phyloP scores from a whole-genome alignment of 345 rosid genomes.

The Salix purpurea region DNA sequence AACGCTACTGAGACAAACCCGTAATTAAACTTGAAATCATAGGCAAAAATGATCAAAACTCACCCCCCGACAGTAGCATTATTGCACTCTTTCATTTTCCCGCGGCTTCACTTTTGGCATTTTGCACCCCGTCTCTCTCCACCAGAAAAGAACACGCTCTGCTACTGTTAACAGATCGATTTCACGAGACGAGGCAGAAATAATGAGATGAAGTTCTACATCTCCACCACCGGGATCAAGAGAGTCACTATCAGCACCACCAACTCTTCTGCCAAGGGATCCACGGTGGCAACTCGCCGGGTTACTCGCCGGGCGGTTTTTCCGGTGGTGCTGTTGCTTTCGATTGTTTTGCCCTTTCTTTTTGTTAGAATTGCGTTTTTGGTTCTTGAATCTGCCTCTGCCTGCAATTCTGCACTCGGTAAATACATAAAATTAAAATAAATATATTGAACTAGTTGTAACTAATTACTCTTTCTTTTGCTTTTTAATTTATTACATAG shows the following conservation, averaged over 20 bases:
- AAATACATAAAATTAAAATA: neutral
- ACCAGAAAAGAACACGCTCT: neutral
- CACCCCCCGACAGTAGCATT: neutral
- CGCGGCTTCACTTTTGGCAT: conserved; percentile 46
- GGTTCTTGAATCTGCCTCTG: conserved; percentile 69
- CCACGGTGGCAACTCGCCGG: conserved; percentile 44
- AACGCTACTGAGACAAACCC: neutral
- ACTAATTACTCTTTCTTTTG: neutral
- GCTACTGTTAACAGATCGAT: neutral
- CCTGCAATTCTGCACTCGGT: conserved; percentile 59
- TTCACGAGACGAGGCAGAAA: neutral
- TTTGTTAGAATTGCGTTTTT: conserved; percentile 70
- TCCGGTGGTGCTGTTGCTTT: conserved; percentile 51
- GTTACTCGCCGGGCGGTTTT: conserved; percentile 46
- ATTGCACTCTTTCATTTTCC: conserved; percentile 20
- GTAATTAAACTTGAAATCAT: neutral
- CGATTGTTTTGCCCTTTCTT: conserved; percentile 53
- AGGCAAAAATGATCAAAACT: neutral
- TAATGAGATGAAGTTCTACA: conserved; percentile 56
- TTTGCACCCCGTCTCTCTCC: neutral
- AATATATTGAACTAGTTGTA: neutral
- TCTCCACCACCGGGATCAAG: conserved; percentile 66
- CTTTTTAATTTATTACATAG: neutral
- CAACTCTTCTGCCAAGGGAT: conserved; percentile 34
- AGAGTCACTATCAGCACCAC: conserved; percentile 52